These are phyloP conservation scores for Emydomyces testavorans DNA, from an alignment of 2,329 filamentous ascomycete species.

Conservation along the genomic window DNA sequence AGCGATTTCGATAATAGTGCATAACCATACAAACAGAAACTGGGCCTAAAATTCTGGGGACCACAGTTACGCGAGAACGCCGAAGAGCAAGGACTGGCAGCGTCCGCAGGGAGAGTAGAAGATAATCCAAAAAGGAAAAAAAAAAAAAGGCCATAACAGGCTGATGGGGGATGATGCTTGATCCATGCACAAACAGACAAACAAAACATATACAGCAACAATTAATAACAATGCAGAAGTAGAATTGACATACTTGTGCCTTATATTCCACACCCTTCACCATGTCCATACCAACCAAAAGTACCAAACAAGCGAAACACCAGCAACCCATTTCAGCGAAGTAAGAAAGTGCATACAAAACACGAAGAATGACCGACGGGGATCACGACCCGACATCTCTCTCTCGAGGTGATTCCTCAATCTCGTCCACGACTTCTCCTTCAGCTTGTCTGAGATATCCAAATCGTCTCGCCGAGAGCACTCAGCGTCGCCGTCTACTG, in stretches of 20 bases:
- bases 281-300: slow-evolving; percentile 55
- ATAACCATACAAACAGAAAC: no score
- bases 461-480: slow-evolving; percentile 22
- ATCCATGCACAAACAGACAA: not conserved
- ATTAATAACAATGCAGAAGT: not conserved
- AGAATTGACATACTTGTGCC: not conserved
- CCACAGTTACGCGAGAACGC: no score
- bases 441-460: slow-evolving; percentile 23
- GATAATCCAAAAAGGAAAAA: not conserved
- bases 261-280: slow-evolving; percentile 26
- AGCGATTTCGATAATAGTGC: no score
- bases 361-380: slow-evolving; percentile 28
- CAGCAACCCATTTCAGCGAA: slow-evolving; percentile 51
- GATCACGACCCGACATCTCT: slow-evolving; percentile 17
- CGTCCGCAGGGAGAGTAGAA: not conserved
- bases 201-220: not conserved
- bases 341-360: slow-evolving; percentile 51
- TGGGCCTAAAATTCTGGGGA: not conserved
- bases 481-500: slow-evolving; percentile 3
- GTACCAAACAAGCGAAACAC: slow-evolving; percentile 55
- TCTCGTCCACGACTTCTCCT: slow-evolving; percentile 17
- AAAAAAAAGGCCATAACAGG: not conserved
- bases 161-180: not conserved
- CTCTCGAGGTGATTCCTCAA: slow-evolving; percentile 1
- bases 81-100: not conserved